Evolutionary conservation across 1,139 yeast genomes (phyloP), one percentile per base, ranked within the genome.

Genomic region (Suhomyces ambrosiae): DNA sequence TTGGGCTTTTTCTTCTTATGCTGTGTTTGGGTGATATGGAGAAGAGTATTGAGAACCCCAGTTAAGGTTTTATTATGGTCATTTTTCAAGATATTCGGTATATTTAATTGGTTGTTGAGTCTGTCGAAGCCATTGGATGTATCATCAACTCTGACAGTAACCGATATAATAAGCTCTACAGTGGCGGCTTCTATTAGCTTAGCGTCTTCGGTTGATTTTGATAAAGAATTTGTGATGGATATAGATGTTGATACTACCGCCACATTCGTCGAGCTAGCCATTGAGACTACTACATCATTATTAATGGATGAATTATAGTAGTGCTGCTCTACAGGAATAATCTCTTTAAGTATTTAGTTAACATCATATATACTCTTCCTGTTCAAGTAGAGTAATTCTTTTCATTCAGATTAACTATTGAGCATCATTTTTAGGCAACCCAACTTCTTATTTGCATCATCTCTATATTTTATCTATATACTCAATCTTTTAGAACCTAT

Each of bases 21-120:
- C 24, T 65, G 85, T 45, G 53, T 63, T 3, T 82, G 86, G 84
- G 79, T 84, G 14, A 46, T 82, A 2, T 84, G 85, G 80, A 62
- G 82, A 46, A 64, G 90, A 39, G 65, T 84, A 3, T 60, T 84
- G 27, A 68, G 73, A 48, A 64, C 74, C 10, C 90, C 90, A 0
- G 65, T 80, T 1, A 62, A 61, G 52, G 53, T 83, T 9, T 44
- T 81, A 22, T 40, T 83, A n/a, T 82, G 88, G 89, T 56, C 80
- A 0, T 33, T 79, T 5, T 58, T 76, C 39, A 74, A 74, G 51
- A 51, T 75, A 9, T 60, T 80, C 42, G 58, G 77, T 1, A 49
- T 78, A 2, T 65, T 73, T 13, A 41, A 37, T 26, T 51, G 53
- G 55, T 9, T 49, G 5, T 34, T 44, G 23, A 37, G 25, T 4